Percentiles rank a stretch among this genome's conserved stretches.
Conservation (phyloP, 2,329 filamentous ascomycete species). For the Trichoderma harzianum region DNA sequence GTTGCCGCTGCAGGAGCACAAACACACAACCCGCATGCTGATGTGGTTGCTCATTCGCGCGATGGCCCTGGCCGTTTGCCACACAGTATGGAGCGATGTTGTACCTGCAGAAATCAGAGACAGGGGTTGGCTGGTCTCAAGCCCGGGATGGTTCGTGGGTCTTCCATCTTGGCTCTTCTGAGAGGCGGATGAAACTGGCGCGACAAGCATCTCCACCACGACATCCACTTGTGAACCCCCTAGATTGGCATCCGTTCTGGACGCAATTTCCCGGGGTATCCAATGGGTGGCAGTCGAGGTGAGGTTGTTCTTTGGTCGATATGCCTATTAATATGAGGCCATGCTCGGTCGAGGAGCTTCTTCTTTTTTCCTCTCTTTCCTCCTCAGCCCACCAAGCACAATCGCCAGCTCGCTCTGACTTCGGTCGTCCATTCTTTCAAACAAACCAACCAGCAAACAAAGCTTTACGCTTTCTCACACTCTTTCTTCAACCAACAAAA, state of each 20-base stretch:
- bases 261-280: conserved; percentile 23
- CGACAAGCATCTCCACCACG: conserved; percentile 15
- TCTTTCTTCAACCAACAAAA: conserved; percentile 30
- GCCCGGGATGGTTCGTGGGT: conserved; percentile 3
- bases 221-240: conserved; percentile 16
- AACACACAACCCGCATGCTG: neutral
- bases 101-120: conserved; percentile 10
- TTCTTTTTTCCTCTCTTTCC: conserved; percentile 27
- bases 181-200: conserved; percentile 16
- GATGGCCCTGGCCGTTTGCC: neutral
- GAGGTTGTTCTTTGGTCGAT: conserved; percentile 15
- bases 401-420: conserved; percentile 43
- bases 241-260: conserved; percentile 21
- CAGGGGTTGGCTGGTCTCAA: conserved; percentile 4
- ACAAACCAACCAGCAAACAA: conserved; percentile 27
- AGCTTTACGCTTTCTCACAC: conserved; percentile 33
- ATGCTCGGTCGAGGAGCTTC: conserved; percentile 29
- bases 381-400: conserved; percentile 45
- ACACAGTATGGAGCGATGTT: conserved; percentile 16
- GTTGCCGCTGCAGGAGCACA: conserved; percentile 12
- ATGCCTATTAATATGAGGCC: conserved; percentile 46
- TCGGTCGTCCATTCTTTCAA: conserved; percentile 58
- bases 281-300: conserved; percentile 2
- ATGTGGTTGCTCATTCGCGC: neutral
- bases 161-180: conserved; percentile 4